Evolutionary conservation across 208 protist genomes (phyloP), one percentile per base, ranked within the genome.

Genomic region (Crithidia thermophila): DNA sequence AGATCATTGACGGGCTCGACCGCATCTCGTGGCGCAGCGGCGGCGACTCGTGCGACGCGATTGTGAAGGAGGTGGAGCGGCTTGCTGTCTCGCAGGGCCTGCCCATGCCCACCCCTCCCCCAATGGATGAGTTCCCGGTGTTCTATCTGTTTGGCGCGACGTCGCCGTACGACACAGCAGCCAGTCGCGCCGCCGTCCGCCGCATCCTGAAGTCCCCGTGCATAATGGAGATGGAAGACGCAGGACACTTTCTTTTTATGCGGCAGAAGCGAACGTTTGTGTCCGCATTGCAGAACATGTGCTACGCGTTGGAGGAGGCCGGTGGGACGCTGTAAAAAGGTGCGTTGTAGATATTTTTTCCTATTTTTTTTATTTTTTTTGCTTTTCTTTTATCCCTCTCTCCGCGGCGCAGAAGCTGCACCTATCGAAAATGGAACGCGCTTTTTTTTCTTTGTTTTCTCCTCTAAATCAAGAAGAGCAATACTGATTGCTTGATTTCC

Each of bases 201-300:
- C 49, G 61, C 21, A 37, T 81, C 69, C 83, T 79, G 46, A 28
- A 67, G 34, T 30, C 60, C n/a, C 70, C 72, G 16, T 71, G 70
- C 14, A 37, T 81, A n/a, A 30, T 77, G 45, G 71, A 78, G 47
- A 51, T 87, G 65, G 67, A 70, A 25, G 68, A 71, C 13, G 40
- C 73, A 0, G 71, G 76, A 25, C 81, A 87, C 66, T 81, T 87
- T 52, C 39, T 81, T n/a, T 80, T 80, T 28, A 82, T 85, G 69
- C 47, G 45, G 43, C 64, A 77, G 47, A 82, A 80, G 43, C 66
- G 45, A 14, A 39, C 62, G 25, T 83, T 83, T 53, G 67, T 67
- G 63, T 23, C 75, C 20, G 39, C 65, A 8, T 50, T 82, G 27
- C 49, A 53, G 33, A 55, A 66, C 47, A 74, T 82, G 69, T 62